Conservation (phyloP, 1,139 yeast species). For the Lipomyces yarrowii region DNA sequence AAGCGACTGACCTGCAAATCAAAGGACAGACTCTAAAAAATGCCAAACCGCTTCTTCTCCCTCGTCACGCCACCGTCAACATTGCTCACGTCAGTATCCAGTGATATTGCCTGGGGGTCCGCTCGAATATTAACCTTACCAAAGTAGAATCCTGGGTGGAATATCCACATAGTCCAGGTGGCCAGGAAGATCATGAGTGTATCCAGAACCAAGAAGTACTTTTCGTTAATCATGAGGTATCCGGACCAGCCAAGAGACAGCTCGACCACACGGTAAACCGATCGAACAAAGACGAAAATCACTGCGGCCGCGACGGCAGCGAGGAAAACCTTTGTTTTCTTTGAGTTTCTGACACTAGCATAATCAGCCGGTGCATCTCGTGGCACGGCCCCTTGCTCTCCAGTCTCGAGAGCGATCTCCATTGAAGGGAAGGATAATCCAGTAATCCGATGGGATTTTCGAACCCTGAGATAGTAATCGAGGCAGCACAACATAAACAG, state of each 20-base stretch:
- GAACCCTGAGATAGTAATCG: slow-evolving; percentile 54
- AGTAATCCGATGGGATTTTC: slow-evolving; percentile 37
- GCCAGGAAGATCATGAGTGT: slow-evolving; percentile 66
- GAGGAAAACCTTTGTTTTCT: slow-evolving; percentile 54
- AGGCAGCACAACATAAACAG: slow-evolving; percentile 61
- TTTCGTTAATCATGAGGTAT: slow-evolving; percentile 67
- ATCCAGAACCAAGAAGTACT: slow-evolving; percentile 74
- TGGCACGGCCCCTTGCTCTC: neutral
- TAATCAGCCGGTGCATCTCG: slow-evolving; percentile 38
- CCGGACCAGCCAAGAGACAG: slow-evolving; percentile 80
- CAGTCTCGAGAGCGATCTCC: neutral
- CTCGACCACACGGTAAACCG: slow-evolving; percentile 80
- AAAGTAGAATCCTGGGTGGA: slow-evolving; percentile 66
- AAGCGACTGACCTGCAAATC: neutral
- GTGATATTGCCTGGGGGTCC: neutral
- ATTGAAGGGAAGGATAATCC: neutral
- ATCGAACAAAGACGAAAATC: slow-evolving; percentile 65
- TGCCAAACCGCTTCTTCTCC: neutral
- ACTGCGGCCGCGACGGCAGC: slow-evolving; percentile 57
- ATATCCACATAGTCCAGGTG: slow-evolving; percentile 50
- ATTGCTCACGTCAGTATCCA: neutral
- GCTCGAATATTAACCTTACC: slow-evolving; percentile 43
- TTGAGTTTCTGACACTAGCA: slow-evolving; percentile 46
- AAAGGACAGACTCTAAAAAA: neutral
- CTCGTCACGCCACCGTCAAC: neutral